Evolutionary conservation across 768 basidiomycete genomes (phyloP), one percentile per base, ranked within the genome.

Genomic region (Coprinopsis cinerea): DNA sequence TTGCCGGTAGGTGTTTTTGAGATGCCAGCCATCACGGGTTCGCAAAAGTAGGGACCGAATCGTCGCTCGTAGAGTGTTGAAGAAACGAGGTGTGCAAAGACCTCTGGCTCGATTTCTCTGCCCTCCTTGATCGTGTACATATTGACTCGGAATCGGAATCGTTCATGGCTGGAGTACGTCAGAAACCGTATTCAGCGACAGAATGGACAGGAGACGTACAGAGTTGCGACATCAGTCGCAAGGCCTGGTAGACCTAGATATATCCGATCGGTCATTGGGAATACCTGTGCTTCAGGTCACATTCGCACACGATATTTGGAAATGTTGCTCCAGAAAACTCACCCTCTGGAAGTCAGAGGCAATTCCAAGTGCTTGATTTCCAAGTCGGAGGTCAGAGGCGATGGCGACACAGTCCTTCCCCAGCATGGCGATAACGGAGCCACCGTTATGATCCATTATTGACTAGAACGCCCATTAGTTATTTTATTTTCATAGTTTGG

Each of bases 51-150:
- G 28, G 96, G 94, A 5, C 90, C 91, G 61, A 98, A 99, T 67
- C 96, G 82, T 63, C 82, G 83, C 68, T 97, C 92, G 67, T 98
- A 99, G 14, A 99, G 78, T 18, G 94, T 95, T 46, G 91, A 93
- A 36, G 90, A 92, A 53, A 97, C 87, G 55, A 99, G 84, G 62
- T 93, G 92, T 23, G 92, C 88, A 67, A 98, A 97, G 5, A 92
- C 92, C 73, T 93, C 85, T 37, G 96, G 96, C 57, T 91, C 85
- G 60, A 99, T 96, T 62, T 95, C 86, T 55, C 95, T 82, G 64
- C 96, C 95, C 68, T 99, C 95, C 69, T 99, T 99, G 77, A 99
- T 97, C 26, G 91, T 89, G 70, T 97, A 98, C 91, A 98, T 94
- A 74, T 99, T 99, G 51, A 95, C 87, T 56, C 93, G 79, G 70